Base-by-base conservation (phyloP, 495 filamentous ascomycete species). In the Aspergillus homomorphus region DNA sequence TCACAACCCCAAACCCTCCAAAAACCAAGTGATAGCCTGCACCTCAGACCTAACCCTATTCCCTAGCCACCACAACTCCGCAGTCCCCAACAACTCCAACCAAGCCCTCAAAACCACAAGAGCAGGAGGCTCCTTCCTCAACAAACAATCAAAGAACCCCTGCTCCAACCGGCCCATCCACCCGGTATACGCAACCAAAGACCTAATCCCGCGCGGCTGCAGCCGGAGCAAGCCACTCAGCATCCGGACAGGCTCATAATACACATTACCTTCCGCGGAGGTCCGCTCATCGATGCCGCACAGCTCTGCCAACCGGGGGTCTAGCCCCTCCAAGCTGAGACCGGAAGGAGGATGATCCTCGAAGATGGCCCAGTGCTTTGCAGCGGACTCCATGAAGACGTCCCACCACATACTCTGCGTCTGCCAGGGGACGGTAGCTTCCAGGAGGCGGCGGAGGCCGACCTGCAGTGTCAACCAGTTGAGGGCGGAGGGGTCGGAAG, bases 51-150 rank as follows among this genome's bases (percentile, higher is more conserved):
- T 60, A 14, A 73, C 71, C 22, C 78, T 58, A 21, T 55, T 61
- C 24, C 69, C 59, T 51, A 79, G 63, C 73, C 74, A 82, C 76
- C 77, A 81, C 41, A 68, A 56, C 42, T 69, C 57, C 45, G 56
- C 53, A 44, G 50, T 60, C 48, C 66, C 57, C 63, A 74, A 66
- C 38, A 79, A 70, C 5, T 66, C 66, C 60, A 77, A 66, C 80
- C 80, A 82, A 61, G 72, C 71, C 23, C 68, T 70, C 21, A 82
- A 62, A 38, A 81, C 59, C 42, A 82, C 62, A 33, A 81, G 46
- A 20, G 77, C 77, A 9, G 71, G 62, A 3, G 73, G 67, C 18
- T 81, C 76, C 57, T 76, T 80, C 18, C 41, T 28, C 26, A 59
- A 44, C 33, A 82, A 54, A 22, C 70, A 59, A 9, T 59, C 60